phyloP scores from a whole-genome alignment of 805 yeast species.

The Candida railenensis region DNA sequence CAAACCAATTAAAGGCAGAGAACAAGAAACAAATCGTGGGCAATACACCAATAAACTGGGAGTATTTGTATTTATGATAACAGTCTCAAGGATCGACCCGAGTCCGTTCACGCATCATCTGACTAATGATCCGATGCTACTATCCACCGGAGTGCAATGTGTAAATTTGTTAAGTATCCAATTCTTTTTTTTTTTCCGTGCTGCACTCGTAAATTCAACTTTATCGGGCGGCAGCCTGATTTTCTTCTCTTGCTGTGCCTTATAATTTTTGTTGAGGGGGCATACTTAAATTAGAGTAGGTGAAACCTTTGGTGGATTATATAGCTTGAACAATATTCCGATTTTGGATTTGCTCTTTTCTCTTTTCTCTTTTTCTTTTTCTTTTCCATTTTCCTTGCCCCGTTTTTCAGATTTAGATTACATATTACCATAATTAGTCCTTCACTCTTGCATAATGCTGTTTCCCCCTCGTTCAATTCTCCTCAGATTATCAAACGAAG shows the following conservation, averaged over 20 bases:
- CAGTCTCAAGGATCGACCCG: too few species aligned
- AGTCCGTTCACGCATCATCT: too few species aligned
- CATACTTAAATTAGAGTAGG: not conserved
- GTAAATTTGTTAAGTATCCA: not conserved
- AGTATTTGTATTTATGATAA: too few species aligned
- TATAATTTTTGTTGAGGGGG: not conserved
- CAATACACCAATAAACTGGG: too few species aligned
- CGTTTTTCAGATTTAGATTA: not conserved
- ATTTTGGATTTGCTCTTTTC: not conserved
- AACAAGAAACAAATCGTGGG: too few species aligned
- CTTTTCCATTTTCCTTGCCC: not conserved
- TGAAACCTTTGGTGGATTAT: not conserved
- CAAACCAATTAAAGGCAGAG: too few species aligned
- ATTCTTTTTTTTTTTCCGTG: not conserved
- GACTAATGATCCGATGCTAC: too few species aligned
- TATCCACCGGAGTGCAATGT: too few species aligned
- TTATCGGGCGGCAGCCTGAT: not conserved
- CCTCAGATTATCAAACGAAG: slow-evolving; percentile 45
- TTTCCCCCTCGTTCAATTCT: slow-evolving; percentile 20
- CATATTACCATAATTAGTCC: not conserved
- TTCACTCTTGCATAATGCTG: not conserved
- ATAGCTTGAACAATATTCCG: too few species aligned
- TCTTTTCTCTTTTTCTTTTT: not conserved
- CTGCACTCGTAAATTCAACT: too few species aligned
- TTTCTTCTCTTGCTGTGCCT: not conserved